Base-by-base conservation (phyloP, 139 green algal genomes). In the Haematococcus lacustris region DNA sequence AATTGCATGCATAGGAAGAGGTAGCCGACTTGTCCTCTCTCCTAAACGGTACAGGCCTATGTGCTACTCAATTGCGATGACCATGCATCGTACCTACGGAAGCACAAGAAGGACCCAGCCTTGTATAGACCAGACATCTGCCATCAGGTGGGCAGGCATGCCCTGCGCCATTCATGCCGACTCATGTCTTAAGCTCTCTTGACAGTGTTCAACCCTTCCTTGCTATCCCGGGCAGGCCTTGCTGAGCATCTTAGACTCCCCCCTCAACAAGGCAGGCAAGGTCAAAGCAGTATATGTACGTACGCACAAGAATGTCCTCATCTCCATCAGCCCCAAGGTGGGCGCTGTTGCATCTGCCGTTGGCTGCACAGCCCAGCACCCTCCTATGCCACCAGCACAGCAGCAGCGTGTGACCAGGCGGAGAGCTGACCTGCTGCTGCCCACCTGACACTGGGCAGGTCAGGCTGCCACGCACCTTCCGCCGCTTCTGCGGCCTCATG, bases 1-100 rank as follows among this genome's bases (percentile, higher is more conserved):
- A n/a, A n/a, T n/a, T 53, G 43, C 43, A 28, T 53, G 43, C 9
- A 17, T 53, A 53, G 43, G 9, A 53, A 17, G 43, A 28, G 43
- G 43, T 53, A 53, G 43, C 9, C 9, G 9, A 17, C 43, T 53
- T 9, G 43, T 53, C 43, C 43, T 9, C 43, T 53, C 9, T 53
- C 43, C 17, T 53, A 9, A 53, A 28, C 9, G 9, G 43, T 17
- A 53, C 83, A 91, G 86, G 82, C 71, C 9, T 96, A 96, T 76
- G 73, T 86, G 73, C 78, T 99, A 35, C 85, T 99, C 0, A 98
- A 99, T 77, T 96, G 89, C 66, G 95, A 99, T 68, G 94, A 99
- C 78, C 95, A 99, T 78, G 84, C 79, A 13, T 92, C 76, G 59
- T 98, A 97, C 66, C 78, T 99, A 1, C 76, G 79, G n/a, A 89